Percentiles rank a stretch among this genome's conserved stretches.
These are phyloP conservation scores for Fusarium nelsonii DNA, from an alignment of 2,329 filamentous ascomycete genomes.

Conservation along the genomic window DNA sequence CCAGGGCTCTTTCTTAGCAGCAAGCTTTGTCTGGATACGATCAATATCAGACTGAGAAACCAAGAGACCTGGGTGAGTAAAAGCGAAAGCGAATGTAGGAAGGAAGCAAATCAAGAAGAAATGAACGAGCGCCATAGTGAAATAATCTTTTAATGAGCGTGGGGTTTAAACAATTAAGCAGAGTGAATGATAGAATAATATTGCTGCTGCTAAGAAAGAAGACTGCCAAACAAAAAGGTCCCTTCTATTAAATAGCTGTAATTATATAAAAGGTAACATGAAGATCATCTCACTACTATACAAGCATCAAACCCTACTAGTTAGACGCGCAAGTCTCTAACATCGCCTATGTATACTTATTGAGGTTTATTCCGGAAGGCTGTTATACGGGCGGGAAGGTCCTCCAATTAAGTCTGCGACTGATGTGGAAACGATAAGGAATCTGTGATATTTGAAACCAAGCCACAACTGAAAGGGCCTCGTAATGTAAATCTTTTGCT, in stretches of 20 bases:
- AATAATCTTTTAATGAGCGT: neutral
- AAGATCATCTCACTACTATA: neutral
- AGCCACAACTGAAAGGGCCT: neutral
- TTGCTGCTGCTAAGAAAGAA: neutral
- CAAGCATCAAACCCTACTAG: neutral
- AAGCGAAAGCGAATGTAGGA: neutral
- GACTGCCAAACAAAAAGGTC: neutral
- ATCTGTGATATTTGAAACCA: neutral
- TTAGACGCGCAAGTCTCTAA: neutral
- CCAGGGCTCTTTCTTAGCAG: constrained; percentile 7
- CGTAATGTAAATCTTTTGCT: neutral
- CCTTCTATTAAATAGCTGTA: neutral
- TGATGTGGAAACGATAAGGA: no score
- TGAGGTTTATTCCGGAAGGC: neutral
- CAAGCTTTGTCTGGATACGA: neutral
- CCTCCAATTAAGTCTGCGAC: neutral
- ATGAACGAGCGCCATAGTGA: neutral
- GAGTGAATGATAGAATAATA: neutral
- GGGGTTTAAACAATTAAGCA: neutral
- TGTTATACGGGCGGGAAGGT: neutral
- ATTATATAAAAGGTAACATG: neutral
- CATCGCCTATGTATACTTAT: neutral
- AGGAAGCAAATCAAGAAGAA: neutral
- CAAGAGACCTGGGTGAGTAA: neutral
- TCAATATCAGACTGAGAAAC: neutral